Percentiles rank a stretch among this genome's conserved stretches.
Evolutionary conservation across 257 asterid genomes (phyloP).

Genomic region (Solanum lycopersicoides): DNA sequence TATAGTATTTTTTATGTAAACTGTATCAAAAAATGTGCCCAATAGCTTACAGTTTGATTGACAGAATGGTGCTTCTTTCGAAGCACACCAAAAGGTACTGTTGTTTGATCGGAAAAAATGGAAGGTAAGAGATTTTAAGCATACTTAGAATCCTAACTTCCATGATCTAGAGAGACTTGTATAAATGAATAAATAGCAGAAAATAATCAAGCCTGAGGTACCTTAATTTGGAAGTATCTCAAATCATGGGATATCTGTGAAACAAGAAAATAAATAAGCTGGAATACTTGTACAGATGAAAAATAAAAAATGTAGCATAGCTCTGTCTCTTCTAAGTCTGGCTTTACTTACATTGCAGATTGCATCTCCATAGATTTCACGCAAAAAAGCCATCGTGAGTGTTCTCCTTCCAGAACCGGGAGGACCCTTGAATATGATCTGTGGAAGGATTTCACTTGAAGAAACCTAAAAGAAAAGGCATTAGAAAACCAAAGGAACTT

Average conservation of each 20-base stretch:
- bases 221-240: constrained; percentile 55
- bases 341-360: constrained; percentile 46
- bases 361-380: constrained; percentile 58
- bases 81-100: not conserved
- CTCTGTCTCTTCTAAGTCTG: not conserved
- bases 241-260: constrained; percentile 71
- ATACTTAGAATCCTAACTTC: not conserved
- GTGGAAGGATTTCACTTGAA: constrained; percentile 38
- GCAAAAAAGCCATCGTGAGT: constrained; percentile 56
- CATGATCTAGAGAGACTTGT: not conserved
- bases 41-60: not conserved
- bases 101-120: not conserved
- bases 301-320: not conserved
- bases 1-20: not conserved
- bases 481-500: not conserved
- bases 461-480: constrained; percentile 20
- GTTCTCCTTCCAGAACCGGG: constrained; percentile 79
- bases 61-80: not conserved
- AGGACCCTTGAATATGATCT: constrained; percentile 60
- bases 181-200: not conserved
- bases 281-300: not conserved
- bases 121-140: not conserved
- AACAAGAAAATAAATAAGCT: not conserved
- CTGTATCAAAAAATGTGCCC: not conserved
- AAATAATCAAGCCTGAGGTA: constrained; percentile 8